Conservation (phyloP, 306 rosid genomes). For the Pueraria montana region DNA sequence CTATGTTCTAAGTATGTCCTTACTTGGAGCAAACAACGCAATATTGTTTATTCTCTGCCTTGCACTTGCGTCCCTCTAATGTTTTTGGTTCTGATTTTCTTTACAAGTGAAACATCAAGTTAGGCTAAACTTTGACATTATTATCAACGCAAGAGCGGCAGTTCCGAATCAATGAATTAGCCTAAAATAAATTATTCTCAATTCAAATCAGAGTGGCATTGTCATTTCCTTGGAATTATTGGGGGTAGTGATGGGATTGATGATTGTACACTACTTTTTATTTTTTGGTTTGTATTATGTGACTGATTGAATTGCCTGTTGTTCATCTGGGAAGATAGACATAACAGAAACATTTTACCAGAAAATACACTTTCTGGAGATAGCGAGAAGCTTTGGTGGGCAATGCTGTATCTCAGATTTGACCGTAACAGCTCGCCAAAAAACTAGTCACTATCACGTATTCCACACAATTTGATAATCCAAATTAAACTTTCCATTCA, state of each 20-base stretch:
- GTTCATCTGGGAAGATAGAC: conserved; percentile 39
- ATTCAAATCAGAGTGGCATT: conserved; percentile 29
- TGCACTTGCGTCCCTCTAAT: background rate
- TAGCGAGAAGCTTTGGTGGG: conserved; percentile 33
- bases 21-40: conserved; percentile 16
- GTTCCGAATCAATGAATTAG: conserved; percentile 44
- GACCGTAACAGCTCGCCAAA: conserved; percentile 35
- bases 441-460: background rate
- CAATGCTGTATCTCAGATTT: conserved; percentile 17
- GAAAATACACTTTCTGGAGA: conserved; percentile 39
- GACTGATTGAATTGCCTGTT: conserved; percentile 40
- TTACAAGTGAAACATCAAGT: conserved; percentile 42
- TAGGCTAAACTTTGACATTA: conserved; percentile 45
- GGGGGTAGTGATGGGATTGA: conserved; percentile 51
- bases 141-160: conserved; percentile 7
- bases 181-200: conserved; percentile 45
- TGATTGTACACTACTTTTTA: conserved; percentile 38
- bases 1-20: conserved; percentile 33
- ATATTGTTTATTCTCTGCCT: conserved; percentile 35
- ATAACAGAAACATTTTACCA: conserved; percentile 7
- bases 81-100: conserved; percentile 24
- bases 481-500: conserved; percentile 2
- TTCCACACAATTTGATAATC: conserved; percentile 5
- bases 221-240: conserved; percentile 47
- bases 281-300: conserved; percentile 31